phyloP scores from a whole-genome alignment of 805 yeast species.

The Starmerella scarabaei region DNA sequence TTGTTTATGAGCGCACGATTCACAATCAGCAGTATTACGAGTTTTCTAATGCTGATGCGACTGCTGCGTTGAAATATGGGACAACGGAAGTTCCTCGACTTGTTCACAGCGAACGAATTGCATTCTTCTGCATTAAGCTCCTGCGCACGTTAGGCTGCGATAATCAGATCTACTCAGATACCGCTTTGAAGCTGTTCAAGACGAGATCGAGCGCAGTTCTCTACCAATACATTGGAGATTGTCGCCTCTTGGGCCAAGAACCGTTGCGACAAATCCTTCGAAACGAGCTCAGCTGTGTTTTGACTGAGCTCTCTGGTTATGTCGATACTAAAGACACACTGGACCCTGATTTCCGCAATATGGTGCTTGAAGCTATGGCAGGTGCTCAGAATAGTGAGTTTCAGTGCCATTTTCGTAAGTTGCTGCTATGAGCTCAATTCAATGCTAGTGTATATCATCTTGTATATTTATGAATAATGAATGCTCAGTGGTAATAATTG shows the following conservation, averaged over 20 bases:
- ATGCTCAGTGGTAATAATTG: too few species aligned
- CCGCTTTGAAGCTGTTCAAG: constrained; percentile 5
- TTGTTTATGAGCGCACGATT: constrained; percentile 42
- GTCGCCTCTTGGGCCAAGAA: constrained; percentile 40
- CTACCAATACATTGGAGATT: constrained; percentile 52
- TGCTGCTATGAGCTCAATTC: constrained; percentile 1
- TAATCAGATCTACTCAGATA: neutral
- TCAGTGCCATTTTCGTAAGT: constrained; percentile 4
- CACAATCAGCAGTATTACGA: constrained; percentile 25
- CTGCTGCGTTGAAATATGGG: constrained; percentile 33
- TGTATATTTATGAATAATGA: neutral
- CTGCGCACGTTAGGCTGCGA: constrained; percentile 31
- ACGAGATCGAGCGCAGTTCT: constrained; percentile 33
- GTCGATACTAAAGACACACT: neutral
- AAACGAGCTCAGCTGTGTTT: constrained; percentile 38
- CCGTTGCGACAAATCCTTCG: constrained; percentile 61
- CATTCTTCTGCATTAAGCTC: constrained; percentile 45
- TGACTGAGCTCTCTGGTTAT: constrained; percentile 14
- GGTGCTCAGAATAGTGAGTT: constrained; percentile 8
- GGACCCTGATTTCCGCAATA: neutral
- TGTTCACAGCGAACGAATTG: constrained; percentile 36
- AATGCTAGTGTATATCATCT: neutral
- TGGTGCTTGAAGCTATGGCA: constrained; percentile 11
- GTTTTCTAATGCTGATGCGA: constrained; percentile 30
- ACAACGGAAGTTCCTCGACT: constrained; percentile 41